phyloP scores from a whole-genome alignment of 495 filamentous ascomycete genomes.

The Jackrogersella minutella region DNA sequence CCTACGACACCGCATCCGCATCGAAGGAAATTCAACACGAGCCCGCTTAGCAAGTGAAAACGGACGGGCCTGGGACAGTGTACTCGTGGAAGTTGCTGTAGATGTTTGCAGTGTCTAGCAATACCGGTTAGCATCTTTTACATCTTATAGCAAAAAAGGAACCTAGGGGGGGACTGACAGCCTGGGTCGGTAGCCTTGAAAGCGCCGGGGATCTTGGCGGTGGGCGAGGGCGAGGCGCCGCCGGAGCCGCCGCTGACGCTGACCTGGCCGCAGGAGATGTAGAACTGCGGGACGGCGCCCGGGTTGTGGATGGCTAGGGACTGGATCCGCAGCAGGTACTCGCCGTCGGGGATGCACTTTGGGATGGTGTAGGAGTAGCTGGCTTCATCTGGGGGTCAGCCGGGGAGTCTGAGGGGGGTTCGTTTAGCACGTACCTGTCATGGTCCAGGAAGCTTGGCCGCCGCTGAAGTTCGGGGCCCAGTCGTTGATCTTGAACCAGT shows the following conservation, averaged over 20 bases:
- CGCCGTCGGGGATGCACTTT: slow-evolving; percentile 59
- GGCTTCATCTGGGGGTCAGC: slow-evolving; percentile 29
- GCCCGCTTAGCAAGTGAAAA: slow-evolving; percentile 36
- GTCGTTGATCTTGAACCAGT: slow-evolving; percentile 64
- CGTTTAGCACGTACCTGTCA: slow-evolving; percentile 44
- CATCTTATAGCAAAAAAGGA: too few relatives aligned
- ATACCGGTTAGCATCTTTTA: too few relatives aligned
- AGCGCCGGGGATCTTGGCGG: slow-evolving; percentile 61
- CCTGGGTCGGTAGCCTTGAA: slow-evolving; percentile 64
- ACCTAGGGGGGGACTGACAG: slow-evolving; percentile 39
- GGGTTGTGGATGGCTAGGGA: slow-evolving; percentile 70
- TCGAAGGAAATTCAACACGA: not conserved
- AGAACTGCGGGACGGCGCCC: slow-evolving; percentile 58
- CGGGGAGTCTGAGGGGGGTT: not conserved
- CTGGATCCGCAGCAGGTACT: slow-evolving; percentile 70
- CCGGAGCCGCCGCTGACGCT: slow-evolving; percentile 65
- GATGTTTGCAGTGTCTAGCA: slow-evolving; percentile 41
- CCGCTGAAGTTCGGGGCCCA: slow-evolving; percentile 52
- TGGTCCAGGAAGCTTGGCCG: slow-evolving; percentile 50
- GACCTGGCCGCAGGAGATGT: slow-evolving; percentile 67
- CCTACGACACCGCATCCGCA: not conserved
- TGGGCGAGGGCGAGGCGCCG: slow-evolving; percentile 52
- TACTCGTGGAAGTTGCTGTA: slow-evolving; percentile 44
- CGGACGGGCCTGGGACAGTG: slow-evolving; percentile 40
- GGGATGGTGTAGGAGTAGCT: slow-evolving; percentile 64